Percentiles rank a stretch among this genome's conserved stretches.
Conservation (phyloP, 2,329 filamentous ascomycete species). For the Penicillium sp. region DNA sequence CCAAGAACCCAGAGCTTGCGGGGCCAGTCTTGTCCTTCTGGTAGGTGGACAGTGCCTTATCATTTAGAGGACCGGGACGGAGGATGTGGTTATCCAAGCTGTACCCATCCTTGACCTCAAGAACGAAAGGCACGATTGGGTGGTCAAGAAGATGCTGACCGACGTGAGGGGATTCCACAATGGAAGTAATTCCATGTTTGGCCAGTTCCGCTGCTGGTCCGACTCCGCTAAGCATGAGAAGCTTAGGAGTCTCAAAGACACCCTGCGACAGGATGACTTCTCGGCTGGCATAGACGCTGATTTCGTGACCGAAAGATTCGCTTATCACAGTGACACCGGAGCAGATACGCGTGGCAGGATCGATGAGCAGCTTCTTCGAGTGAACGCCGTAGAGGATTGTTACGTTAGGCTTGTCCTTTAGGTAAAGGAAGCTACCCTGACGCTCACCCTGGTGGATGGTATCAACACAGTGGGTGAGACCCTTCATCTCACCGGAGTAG, state of each 20-base stretch:
- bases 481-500: slow-evolving; percentile 45
- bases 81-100: slow-evolving; percentile 34
- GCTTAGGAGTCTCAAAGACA: slow-evolving; percentile 45
- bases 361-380: slow-evolving; percentile 47
- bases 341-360: slow-evolving; percentile 29
- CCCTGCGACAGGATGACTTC: slow-evolving; percentile 45
- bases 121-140: slow-evolving; percentile 34
- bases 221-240: slow-evolving; percentile 43
- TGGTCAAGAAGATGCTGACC: slow-evolving; percentile 30
- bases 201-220: slow-evolving; percentile 30
- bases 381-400: slow-evolving; percentile 40
- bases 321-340: slow-evolving; percentile 43
- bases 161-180: slow-evolving; percentile 24
- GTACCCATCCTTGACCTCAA: slow-evolving; percentile 37
- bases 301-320: slow-evolving; percentile 29
- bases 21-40: slow-evolving; percentile 37
- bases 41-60: slow-evolving; percentile 30
- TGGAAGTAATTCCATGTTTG: slow-evolving; percentile 24
- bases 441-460: slow-evolving; percentile 50
- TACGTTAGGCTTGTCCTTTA: slow-evolving; percentile 48
- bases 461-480: slow-evolving; percentile 46
- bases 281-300: slow-evolving; percentile 40
- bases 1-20: slow-evolving; percentile 35
- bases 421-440: slow-evolving; percentile 43
- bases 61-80: slow-evolving; percentile 29